Evolutionary conservation across 2,329 filamentous ascomycete species (phyloP), one percentile per base, ranked within the genome.

Genomic region (Exserohilum turcica): DNA sequence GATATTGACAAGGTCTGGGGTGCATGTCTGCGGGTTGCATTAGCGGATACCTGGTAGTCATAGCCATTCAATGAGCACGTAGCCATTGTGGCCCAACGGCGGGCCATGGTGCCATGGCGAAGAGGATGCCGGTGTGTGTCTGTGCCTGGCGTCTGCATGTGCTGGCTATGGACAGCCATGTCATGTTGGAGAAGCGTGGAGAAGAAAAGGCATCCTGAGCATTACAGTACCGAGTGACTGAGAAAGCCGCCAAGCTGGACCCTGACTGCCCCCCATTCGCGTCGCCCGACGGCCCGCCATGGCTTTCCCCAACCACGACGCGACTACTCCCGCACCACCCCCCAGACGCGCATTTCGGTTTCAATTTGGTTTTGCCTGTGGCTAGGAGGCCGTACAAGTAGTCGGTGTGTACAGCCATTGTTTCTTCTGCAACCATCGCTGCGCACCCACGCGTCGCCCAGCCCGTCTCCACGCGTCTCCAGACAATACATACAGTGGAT

Each of bases 401-500:
- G 55, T 59, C 51, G 49, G 43, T 51, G 36, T 9, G n/a, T n/a
- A 40, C 32, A 18, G 40, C 45, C 45, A 39, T 32, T 16, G 21
- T n/a, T 38, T 15, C 18, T 29, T 37, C 29, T 43, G 37, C 9
- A 40, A 5, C 18, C 37, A 47, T 38, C 28, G 43, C 29, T 40
- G n/a, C 46, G 35, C 47, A 49, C 24, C 27, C 31, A 43, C 47
- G 52, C 55, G 49, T 47, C 38, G 50, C 40, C 35, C 43, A 50
- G 49, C 54, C 52, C 45, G 38, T 60, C 53, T 54, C 48, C 55
- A 68, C 65, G 65, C 64, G 64, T 63, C 62, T 54, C 46, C 42
- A 38, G 19, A 54, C 18, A 46, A 44, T n/a, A n/a, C 21, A 57
- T 27, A 52, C 37, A 52, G 54, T 45, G 44, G 52, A 52, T 44